Percentiles rank a stretch among this genome's conserved stretches.
These are phyloP conservation scores for Ascobolus immersus DNA, from an alignment of 495 filamentous ascomycete species.

Conservation along the genomic window DNA sequence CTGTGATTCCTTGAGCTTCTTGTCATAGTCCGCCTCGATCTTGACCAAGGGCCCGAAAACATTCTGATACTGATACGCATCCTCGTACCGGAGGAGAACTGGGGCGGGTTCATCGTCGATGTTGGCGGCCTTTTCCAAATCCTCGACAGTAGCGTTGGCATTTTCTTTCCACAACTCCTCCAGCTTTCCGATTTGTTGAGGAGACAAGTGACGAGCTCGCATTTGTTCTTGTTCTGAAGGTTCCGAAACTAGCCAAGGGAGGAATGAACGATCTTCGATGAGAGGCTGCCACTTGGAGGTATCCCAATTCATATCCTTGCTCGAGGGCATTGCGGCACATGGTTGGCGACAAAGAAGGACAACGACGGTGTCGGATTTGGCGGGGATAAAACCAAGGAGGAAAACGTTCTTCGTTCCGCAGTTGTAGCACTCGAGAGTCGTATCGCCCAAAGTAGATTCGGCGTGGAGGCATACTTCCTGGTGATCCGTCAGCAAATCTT, in stretches of 20 bases:
- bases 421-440: constrained; percentile 95
- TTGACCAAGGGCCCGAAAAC: constrained; percentile 96
- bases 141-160: constrained; percentile 61
- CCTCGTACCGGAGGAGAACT: constrained; percentile 83
- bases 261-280: constrained; percentile 87
- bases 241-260: constrained; percentile 74
- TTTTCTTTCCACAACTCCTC: constrained; percentile 99
- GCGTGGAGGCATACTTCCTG: constrained; percentile 87
- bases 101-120: constrained; percentile 89
- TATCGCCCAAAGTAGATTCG: constrained; percentile 83
- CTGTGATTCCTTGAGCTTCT: constrained; percentile 94
- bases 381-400: constrained; percentile 97
- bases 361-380: constrained; percentile 93
- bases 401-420: constrained; percentile 99
- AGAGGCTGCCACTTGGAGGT: constrained; percentile 92
- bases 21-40: constrained; percentile 98
- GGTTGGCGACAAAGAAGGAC: constrained; percentile 91
- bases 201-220: constrained; percentile 74
- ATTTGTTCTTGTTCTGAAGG: constrained; percentile 91
- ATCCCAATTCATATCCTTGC: constrained; percentile 99
- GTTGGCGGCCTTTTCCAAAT: constrained; percentile 77
- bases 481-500: constrained; percentile 3
- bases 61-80: constrained; percentile 97
- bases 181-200: constrained; percentile 85
- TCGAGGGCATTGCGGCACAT: constrained; percentile 76